Evolutionary conservation across 2,329 filamentous ascomycete genomes (phyloP).

Genomic region (Fusarium hainanense): DNA sequence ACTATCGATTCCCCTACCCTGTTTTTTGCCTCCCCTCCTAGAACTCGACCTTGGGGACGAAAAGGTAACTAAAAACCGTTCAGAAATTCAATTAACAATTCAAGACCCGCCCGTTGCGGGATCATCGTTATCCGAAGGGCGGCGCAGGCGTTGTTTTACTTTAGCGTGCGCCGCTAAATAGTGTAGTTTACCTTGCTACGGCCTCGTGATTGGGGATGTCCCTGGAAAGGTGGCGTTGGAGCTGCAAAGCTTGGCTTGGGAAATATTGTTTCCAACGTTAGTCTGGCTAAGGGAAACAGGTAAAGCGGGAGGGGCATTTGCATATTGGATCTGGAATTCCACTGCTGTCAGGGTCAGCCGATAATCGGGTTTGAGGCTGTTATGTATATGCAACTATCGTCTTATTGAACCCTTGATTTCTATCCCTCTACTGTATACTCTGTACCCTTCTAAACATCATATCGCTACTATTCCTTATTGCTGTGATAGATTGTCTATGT

Average conservation of each 20-base stretch:
- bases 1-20: constrained; percentile 26
- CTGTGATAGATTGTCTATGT: constrained; percentile 14
- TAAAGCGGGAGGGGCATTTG: background rate
- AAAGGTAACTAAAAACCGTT: background rate
- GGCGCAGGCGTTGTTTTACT: constrained; percentile 5
- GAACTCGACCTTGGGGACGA: background rate
- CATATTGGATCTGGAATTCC: constrained; percentile 22
- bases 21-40: constrained; percentile 13
- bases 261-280: constrained; percentile 17
- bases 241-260: constrained; percentile 25
- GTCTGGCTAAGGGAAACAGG: background rate
- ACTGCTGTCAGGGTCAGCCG: constrained; percentile 3
- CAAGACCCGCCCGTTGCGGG: constrained; percentile 15
- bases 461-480: background rate
- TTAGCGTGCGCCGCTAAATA: constrained; percentile 39
- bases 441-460: constrained; percentile 13
- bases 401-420: background rate
- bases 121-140: constrained; percentile 30
- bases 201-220: constrained; percentile 33
- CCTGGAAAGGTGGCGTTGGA: constrained; percentile 36
- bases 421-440: constrained; percentile 11
- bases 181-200: constrained; percentile 9
- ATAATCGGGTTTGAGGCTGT: background rate
- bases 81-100: constrained; percentile 34
- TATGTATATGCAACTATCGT: background rate